Base-by-base conservation (phyloP, 1,284 basidiomycete species). In the Irpex lacteus region DNA sequence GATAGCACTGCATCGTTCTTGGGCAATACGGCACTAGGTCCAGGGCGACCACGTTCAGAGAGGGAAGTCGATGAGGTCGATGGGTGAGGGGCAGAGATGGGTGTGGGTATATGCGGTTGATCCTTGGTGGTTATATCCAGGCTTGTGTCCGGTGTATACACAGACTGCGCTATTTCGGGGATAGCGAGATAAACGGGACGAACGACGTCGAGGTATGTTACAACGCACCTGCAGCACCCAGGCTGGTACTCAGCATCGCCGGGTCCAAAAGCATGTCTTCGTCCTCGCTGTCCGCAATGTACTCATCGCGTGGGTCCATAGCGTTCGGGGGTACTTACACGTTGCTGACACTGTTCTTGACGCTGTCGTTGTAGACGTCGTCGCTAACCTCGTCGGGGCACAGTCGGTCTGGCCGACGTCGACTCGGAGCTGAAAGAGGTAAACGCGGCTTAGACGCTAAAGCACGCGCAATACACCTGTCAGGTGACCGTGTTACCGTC, bases 271-370 rank as follows among this genome's bases (percentile, higher is more conserved):
- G 49, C 60, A 54, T 40, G 47, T 61, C 61, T 52, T 67, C 60
- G 56, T 70, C 72, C 37, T 74, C 72, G 60, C 72, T 74, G 58
- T 72, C 71, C 8, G 69, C 67, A 1, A 73, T 65, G n/a, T 69
- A 61, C 18, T 69, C 66, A 40, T 68, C 60, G 37, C 66, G 38
- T 13, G 34, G 9, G 50, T 11, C 58, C 18, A 11, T 36, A 13
- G n/a, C 18, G 8, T 19, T 8, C 63, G 52, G 56, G 54, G 8
- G 13, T 37, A 2, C 18, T 37, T 26, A 32, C 44, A 21, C 32
- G 36, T n/a, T n/a, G 40, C 40, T 9, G 11, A 44, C 8, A 11
- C 11, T 44, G 21, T 26, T 26, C 21, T 26, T 26, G 21, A 26
- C 3, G 21, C 21, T 26, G 21, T 26, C 21, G 21, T 26, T 3